Evolutionary conservation across 768 basidiomycete species (phyloP).

Genomic region (Leucocoprinus leucothites): DNA sequence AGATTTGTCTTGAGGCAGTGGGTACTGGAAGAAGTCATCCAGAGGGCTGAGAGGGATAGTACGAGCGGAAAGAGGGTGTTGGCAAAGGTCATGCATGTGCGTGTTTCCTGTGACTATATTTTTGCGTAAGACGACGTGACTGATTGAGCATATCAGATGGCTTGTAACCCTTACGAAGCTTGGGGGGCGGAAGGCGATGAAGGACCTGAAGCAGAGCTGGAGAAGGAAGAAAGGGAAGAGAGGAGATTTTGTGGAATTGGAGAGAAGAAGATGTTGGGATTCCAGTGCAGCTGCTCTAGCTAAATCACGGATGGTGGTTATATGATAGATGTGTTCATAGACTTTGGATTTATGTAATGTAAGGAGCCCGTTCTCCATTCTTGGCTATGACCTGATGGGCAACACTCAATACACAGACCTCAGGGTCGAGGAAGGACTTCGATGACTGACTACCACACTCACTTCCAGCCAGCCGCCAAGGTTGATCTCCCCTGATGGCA

Average conservation of each 20-base stretch:
- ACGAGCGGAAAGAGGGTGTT: constrained; percentile 63
- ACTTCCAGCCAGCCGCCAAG: no score
- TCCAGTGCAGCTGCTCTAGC: constrained; percentile 94
- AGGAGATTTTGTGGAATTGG: constrained; percentile 77
- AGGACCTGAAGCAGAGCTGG: constrained; percentile 41
- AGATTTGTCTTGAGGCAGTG: constrained; percentile 93
- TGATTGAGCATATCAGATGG: constrained; percentile 60
- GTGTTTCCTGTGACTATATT: constrained; percentile 23
- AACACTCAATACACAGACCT: no score
- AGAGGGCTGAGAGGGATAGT: constrained; percentile 63
- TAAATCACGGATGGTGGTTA: no score
- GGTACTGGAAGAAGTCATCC: constrained; percentile 92
- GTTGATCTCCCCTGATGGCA: no score
- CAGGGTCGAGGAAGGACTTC: no score
- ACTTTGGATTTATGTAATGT: no score
- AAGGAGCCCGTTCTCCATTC: no score
- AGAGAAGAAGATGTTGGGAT: constrained; percentile 72
- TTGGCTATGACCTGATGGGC: no score
- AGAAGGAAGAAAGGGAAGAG: constrained; percentile 65
- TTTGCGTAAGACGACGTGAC: neutral
- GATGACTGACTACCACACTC: no score
- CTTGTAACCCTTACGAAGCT: constrained; percentile 75
- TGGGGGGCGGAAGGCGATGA: constrained; percentile 79
- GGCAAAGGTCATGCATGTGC: constrained; percentile 78
- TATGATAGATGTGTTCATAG: neutral